phyloP scores from a whole-genome alignment of 805 yeast species.

The Candida nemodendra region DNA sequence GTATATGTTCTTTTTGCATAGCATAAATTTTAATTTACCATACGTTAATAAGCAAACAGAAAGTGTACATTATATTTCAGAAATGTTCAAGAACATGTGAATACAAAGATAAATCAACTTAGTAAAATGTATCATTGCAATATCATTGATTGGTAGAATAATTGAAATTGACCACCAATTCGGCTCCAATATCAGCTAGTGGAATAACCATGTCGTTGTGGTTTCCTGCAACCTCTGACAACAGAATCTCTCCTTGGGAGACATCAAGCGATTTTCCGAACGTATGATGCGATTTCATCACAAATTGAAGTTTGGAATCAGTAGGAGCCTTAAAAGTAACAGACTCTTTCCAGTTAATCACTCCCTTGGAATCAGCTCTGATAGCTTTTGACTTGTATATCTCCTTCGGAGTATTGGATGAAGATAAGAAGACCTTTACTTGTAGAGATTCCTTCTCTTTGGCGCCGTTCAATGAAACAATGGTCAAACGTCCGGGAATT shows the following conservation, averaged over 20 bases:
- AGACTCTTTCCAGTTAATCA: constrained; percentile 59
- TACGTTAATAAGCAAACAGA: neutral
- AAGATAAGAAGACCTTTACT: constrained; percentile 50
- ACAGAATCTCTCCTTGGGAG: constrained; percentile 54
- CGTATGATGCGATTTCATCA: constrained; percentile 64
- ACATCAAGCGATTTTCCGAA: constrained; percentile 69
- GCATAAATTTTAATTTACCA: no score
- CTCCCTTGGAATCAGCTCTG: constrained; percentile 48
- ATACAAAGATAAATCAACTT: neutral
- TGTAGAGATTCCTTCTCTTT: constrained; percentile 34
- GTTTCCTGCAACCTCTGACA: constrained; percentile 49
- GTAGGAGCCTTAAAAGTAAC: constrained; percentile 65
- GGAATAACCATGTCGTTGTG: constrained; percentile 41
- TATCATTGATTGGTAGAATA: constrained; percentile 21
- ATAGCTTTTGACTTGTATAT: constrained; percentile 61
- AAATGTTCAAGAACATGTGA: no score
- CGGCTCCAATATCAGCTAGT: constrained; percentile 37
- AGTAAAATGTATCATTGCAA: neutral
- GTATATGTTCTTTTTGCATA: neutral
- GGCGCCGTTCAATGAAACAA: constrained; percentile 37
- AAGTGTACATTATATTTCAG: no score
- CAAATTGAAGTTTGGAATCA: constrained; percentile 58
- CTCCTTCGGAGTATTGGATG: constrained; percentile 46
- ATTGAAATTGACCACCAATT: constrained; percentile 41
- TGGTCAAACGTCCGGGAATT: constrained; percentile 53